phyloP scores from a whole-genome alignment of 176 grass and related monocot genomes.

The Cenchrus americanus region DNA sequence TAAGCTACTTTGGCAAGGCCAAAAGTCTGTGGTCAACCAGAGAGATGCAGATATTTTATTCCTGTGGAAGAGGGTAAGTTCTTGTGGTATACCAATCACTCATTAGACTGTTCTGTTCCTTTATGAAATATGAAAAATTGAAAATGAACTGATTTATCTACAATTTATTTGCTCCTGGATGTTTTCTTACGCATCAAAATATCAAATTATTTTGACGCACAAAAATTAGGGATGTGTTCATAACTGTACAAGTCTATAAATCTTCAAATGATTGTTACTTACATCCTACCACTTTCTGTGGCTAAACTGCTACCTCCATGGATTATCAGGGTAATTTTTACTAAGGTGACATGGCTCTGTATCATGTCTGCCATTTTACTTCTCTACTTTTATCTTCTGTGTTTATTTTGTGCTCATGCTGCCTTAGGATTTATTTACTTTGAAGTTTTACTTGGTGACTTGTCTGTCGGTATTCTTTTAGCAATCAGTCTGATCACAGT shows the following conservation, averaged over 20 bases:
- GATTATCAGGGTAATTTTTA: neutral
- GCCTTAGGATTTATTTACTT: neutral
- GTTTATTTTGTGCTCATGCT: neutral
- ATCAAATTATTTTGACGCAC: neutral
- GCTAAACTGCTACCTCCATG: neutral
- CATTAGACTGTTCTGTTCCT: conserved; percentile 21
- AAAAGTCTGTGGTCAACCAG: conserved; percentile 65
- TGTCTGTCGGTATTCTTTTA: neutral
- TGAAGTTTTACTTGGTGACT: neutral
- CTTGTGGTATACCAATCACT: neutral
- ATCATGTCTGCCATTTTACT: neutral
- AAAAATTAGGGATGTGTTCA: neutral
- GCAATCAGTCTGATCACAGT: neutral
- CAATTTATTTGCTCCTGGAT: neutral
- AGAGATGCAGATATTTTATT: conserved; percentile 90
- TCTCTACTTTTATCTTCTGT: neutral
- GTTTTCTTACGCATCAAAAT: neutral
- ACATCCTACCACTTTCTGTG: neutral
- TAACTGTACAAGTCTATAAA: neutral
- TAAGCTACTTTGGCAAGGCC: conserved; percentile 41
- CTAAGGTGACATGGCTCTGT: neutral
- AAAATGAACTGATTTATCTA: conserved; percentile 14
- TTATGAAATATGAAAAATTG: neutral
- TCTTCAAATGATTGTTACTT: neutral
- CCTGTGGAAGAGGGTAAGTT: conserved; percentile 74